Evolutionary conservation across 768 basidiomycete genomes (phyloP).

Genomic region (Lyophyllum decastes): DNA sequence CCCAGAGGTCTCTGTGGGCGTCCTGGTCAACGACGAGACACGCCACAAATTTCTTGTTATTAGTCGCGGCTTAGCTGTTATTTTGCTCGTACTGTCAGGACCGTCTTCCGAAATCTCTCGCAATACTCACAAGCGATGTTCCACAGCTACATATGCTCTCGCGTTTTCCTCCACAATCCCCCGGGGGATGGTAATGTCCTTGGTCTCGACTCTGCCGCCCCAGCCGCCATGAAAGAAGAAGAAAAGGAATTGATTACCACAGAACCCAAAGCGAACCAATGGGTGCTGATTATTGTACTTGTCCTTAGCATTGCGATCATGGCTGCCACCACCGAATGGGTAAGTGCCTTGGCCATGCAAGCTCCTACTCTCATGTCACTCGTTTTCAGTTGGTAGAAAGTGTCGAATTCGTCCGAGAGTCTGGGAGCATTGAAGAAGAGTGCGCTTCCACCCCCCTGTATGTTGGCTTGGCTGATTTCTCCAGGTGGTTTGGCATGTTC

Average conservation of each 20-base stretch:
- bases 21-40: slow-evolving; percentile 42
- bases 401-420: slow-evolving; percentile 53
- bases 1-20: slow-evolving; percentile 17
- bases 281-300: slow-evolving; percentile 58
- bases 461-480: background rate
- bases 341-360: slow-evolving; percentile 21
- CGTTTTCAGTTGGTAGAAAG: slow-evolving; percentile 59
- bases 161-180: slow-evolving; percentile 71
- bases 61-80: slow-evolving; percentile 65
- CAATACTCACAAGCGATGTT: background rate
- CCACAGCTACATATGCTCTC: slow-evolving; percentile 62
- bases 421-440: slow-evolving; percentile 51
- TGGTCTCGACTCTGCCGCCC: slow-evolving; percentile 41
- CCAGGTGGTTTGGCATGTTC: slow-evolving; percentile 73
- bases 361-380: slow-evolving; percentile 43
- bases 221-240: slow-evolving; percentile 42
- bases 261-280: slow-evolving; percentile 65
- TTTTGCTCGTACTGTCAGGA: slow-evolving; percentile 61
- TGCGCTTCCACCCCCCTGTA: slow-evolving; percentile 21
- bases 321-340: slow-evolving; percentile 73
- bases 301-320: slow-evolving; percentile 56
- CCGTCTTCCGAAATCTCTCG: background rate
- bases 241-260: slow-evolving; percentile 31
- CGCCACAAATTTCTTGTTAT: slow-evolving; percentile 54
- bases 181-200: slow-evolving; percentile 59